These are phyloP conservation scores for Astragalus glycyphyllos DNA, from an alignment of 306 rosid species.

Conservation along the genomic window DNA sequence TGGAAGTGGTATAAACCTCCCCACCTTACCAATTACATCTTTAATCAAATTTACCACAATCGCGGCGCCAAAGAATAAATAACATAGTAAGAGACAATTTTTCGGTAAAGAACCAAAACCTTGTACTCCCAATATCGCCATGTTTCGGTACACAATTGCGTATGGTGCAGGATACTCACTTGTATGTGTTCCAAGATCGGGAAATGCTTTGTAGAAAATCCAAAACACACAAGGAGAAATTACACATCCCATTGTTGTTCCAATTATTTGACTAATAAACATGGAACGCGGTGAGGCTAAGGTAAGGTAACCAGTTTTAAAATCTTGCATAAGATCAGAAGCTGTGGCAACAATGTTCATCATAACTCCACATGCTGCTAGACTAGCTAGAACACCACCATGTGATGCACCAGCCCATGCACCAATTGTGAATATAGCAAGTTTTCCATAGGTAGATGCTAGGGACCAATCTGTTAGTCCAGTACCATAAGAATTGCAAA, in stretches of 20 bases:
- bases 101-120: slow-evolving; percentile 54
- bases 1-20: slow-evolving; percentile 58
- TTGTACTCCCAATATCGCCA: slow-evolving; percentile 54
- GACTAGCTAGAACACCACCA: slow-evolving; percentile 58
- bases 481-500: slow-evolving; percentile 61
- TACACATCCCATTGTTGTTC: slow-evolving; percentile 61
- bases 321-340: slow-evolving; percentile 59
- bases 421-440: slow-evolving; percentile 59
- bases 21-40: slow-evolving; percentile 51
- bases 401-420: slow-evolving; percentile 62
- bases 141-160: slow-evolving; percentile 53
- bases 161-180: slow-evolving; percentile 54
- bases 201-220: slow-evolving; percentile 59
- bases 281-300: slow-evolving; percentile 59
- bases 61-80: slow-evolving; percentile 48
- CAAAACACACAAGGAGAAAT: slow-evolving; percentile 60
- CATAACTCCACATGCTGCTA: slow-evolving; percentile 66
- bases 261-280: slow-evolving; percentile 64
- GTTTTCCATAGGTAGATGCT: slow-evolving; percentile 58
- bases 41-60: slow-evolving; percentile 46
- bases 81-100: slow-evolving; percentile 54
- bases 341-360: slow-evolving; percentile 63
- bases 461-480: slow-evolving; percentile 66
- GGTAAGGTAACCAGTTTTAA: slow-evolving; percentile 60
- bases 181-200: slow-evolving; percentile 49